These are phyloP conservation scores for Phytopythium ostracodes DNA, from an alignment of 352 stramenopile genomes.

Conservation along the genomic window DNA sequence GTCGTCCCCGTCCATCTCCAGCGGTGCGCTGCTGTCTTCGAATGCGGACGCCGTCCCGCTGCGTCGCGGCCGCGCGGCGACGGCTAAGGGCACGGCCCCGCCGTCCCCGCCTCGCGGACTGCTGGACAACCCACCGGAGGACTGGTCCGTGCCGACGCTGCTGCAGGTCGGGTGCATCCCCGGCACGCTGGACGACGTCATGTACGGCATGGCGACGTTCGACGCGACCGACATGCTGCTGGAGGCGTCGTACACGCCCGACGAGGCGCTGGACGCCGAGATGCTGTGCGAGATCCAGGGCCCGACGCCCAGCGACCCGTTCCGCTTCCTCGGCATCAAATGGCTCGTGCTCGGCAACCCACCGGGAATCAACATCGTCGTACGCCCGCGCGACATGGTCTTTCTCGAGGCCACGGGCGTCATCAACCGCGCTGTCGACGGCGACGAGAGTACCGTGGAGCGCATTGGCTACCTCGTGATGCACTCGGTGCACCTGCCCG, in stretches of 20 bases:
- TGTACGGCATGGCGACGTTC: conserved; percentile 51
- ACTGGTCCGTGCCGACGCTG: conserved; percentile 29
- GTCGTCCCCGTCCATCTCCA: background rate
- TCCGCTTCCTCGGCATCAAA: conserved; percentile 42
- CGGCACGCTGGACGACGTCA: conserved; percentile 48
- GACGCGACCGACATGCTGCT: conserved; percentile 45
- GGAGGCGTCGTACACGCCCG: conserved; percentile 42
- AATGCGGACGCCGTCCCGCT: background rate
- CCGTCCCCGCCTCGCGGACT: conserved; percentile 10
- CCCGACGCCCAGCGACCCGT: conserved; percentile 31
- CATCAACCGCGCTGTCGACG: conserved; percentile 21
- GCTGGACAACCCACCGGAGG: conserved; percentile 11
- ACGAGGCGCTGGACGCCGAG: conserved; percentile 45
- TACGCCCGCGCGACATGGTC: conserved; percentile 40
- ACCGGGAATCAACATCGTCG: conserved; percentile 23
- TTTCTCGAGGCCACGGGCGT: conserved; percentile 39
- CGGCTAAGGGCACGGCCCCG: conserved; percentile 3
- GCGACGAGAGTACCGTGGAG: conserved; percentile 15
- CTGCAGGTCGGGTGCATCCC: conserved; percentile 40
- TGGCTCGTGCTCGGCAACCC: conserved; percentile 36
- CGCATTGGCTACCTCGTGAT: conserved; percentile 51
- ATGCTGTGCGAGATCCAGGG: conserved; percentile 43
- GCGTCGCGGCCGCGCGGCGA: conserved; percentile 2
- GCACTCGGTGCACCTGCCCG: conserved; percentile 37
- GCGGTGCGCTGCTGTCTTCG: background rate